Percentiles rank a stretch among this genome's conserved stretches.
Conservation (phyloP, 2,329 filamentous ascomycete species). For the Aspergillus sp. region DNA sequence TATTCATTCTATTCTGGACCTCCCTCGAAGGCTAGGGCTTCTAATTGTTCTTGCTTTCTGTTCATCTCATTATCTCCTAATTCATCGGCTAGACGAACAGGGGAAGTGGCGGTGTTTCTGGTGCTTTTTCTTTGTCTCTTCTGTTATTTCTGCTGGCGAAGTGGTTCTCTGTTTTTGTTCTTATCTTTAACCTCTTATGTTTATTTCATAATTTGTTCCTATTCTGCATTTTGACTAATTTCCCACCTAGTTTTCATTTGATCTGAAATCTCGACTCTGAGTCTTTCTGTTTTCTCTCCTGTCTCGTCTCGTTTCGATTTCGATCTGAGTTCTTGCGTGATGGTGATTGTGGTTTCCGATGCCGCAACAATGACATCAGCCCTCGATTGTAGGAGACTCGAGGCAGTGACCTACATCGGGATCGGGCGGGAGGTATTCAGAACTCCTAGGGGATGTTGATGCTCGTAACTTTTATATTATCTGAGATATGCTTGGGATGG, state of each 20-base stretch:
- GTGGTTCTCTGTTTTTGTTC: slow-evolving; percentile 26
- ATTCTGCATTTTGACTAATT: slow-evolving; percentile 21
- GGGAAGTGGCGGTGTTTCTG: slow-evolving; percentile 40
- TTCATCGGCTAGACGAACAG: slow-evolving; percentile 33
- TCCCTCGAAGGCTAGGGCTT: slow-evolving; percentile 15
- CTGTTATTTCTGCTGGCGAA: slow-evolving; percentile 32
- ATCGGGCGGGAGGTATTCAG: background rate
- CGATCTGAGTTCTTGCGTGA: background rate
- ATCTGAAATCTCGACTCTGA: slow-evolving; percentile 2
- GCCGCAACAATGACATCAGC: too few relatives aligned
- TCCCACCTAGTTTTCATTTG: slow-evolving; percentile 13
- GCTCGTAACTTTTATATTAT: background rate
- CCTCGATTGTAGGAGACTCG: background rate
- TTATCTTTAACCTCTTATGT: slow-evolving; percentile 22
- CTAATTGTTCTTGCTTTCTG: slow-evolving; percentile 25
- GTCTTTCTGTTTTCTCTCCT: background rate
- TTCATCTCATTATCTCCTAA: slow-evolving; percentile 35
- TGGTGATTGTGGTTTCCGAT: background rate
- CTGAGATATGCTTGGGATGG: too few relatives aligned
- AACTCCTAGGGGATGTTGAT: background rate
- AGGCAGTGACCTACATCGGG: background rate
- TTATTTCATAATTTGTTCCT: slow-evolving; percentile 25
- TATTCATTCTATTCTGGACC: slow-evolving; percentile 26
- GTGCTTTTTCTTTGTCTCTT: slow-evolving; percentile 27
- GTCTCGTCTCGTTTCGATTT: background rate